Evolutionary conservation across 441 rosid species (phyloP), one percentile per base, ranked within the genome.

Genomic region (Capsella rubella): DNA sequence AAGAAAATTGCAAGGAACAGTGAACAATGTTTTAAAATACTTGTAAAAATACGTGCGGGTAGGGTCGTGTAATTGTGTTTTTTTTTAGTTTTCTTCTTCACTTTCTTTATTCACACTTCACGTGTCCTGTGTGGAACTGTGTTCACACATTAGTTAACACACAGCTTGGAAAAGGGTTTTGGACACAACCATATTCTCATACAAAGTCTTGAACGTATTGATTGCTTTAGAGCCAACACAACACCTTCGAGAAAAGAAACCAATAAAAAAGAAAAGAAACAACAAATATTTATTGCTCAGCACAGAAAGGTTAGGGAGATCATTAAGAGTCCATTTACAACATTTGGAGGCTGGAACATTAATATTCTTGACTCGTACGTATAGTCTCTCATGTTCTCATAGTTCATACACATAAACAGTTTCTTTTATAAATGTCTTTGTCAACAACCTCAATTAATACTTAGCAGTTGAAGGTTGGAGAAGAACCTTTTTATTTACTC

Each of bases 361-460:
- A 68, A 75, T 46, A 13, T 76, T 40, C 46, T 49, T 55, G 66
- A 49, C 52, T 49, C 52, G 77, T 71, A 77, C 80, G 64, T 29
- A 21, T 21, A 21, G 25, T 21, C 25, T 21, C 25, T 21, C 25
- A 59, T 59, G 6, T 51, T 71, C 51, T 77, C 45, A 71, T 65
- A 16, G 80, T 77, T 77, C 72, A 77, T 42, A 65, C 72, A 56
- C 51, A 71, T 43, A 77, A 29, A 66, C 47, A 66, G 40, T 31
- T 28, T 60, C 53, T 35, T 31, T 25, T 25, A 6, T 21, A 13
- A 13, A 12, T 7, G 16, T 34, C 3, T 64, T 59, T 72, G 73
- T 65, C 80, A 77, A 72, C 80, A 77, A 77, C 73, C 46, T 72
- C 80, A 77, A 59, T 77, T 72, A 77, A 77, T 77, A 59, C 66